phyloP scores from a whole-genome alignment of 2,329 filamentous ascomycete species.

The Fusarium subtropicale region DNA sequence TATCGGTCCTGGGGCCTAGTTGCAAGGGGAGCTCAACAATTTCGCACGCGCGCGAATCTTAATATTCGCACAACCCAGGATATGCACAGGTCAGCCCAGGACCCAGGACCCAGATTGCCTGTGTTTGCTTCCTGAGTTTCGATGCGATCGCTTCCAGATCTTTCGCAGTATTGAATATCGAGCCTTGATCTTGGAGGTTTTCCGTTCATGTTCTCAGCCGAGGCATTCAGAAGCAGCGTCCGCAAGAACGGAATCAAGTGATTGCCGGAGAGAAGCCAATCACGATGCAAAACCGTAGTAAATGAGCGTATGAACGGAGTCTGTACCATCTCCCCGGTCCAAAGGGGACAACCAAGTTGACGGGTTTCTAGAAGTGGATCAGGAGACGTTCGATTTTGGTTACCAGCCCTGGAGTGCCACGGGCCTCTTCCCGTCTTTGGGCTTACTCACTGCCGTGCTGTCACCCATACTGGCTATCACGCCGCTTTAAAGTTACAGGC shows the following conservation, averaged over 20 bases:
- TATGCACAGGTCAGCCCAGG: slow-evolving; percentile 23
- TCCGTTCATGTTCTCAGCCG: slow-evolving; percentile 32
- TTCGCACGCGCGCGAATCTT: slow-evolving; percentile 26
- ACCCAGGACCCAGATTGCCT: slow-evolving; percentile 10
- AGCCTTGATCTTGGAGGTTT: slow-evolving; percentile 24
- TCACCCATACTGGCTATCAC: slow-evolving; percentile 6
- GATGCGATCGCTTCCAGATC: slow-evolving; percentile 23
- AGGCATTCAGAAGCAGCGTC: slow-evolving; percentile 30
- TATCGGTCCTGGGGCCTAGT: slow-evolving; percentile 14
- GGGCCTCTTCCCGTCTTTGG: slow-evolving; percentile 26
- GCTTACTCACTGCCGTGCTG: slow-evolving; percentile 28
- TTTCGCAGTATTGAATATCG: slow-evolving; percentile 8
- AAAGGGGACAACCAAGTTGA: slow-evolving; percentile 45
- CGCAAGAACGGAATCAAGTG: slow-evolving; percentile 27
- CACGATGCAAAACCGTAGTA: slow-evolving; percentile 4
- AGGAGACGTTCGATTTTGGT: slow-evolving; percentile 12
- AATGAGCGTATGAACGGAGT: slow-evolving; percentile 26
- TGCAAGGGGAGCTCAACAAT: slow-evolving; percentile 34
- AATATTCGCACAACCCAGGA: slow-evolving; percentile 25
- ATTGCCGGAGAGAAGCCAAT: slow-evolving; percentile 23
- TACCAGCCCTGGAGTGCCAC: slow-evolving; percentile 30
- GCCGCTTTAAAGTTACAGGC: slow-evolving; percentile 31
- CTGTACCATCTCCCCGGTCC: slow-evolving; percentile 36
- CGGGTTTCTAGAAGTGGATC: slow-evolving; percentile 41
- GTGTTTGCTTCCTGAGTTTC: slow-evolving; percentile 10